Conservation (phyloP, 78 protist species). For the Fonticula alba region DNA sequence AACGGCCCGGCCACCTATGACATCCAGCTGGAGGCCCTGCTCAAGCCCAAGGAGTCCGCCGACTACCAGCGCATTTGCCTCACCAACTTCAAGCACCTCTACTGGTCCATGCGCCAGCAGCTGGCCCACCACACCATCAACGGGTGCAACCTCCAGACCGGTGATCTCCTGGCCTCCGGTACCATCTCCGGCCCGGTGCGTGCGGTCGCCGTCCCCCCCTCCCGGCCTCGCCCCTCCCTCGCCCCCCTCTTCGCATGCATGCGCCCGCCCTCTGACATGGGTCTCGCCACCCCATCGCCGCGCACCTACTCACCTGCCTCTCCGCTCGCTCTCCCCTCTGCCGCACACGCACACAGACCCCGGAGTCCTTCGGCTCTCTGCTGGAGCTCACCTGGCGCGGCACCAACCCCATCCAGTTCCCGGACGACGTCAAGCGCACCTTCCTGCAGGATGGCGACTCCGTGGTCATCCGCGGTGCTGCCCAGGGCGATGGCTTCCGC, state of each 20-base stretch:
- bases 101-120: conserved; percentile 77
- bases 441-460: conserved; percentile 62
- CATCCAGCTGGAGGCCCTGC: conserved; percentile 19
- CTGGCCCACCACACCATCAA: conserved; percentile 67
- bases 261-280: no score
- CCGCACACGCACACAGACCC: conserved; percentile 14
- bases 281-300: no score
- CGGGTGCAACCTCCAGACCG: conserved; percentile 74
- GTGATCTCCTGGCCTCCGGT: conserved; percentile 75
- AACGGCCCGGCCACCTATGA: conserved; percentile 32
- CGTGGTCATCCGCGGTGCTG: conserved; percentile 31
- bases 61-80: neutral
- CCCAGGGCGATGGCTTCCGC: conserved; percentile 48
- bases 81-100: conserved; percentile 45
- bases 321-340: no score
- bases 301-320: no score
- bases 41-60: neutral
- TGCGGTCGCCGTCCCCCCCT: no score
- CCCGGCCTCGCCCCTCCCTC: no score
- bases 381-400: conserved; percentile 73
- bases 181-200: conserved; percentile 67
- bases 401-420: conserved; percentile 19
- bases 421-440: conserved; percentile 32
- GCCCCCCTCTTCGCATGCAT: no score
- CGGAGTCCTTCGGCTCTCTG: conserved; percentile 53